Base-by-base conservation (phyloP, 345 rosid species). In the Populus pruinosa region DNA sequence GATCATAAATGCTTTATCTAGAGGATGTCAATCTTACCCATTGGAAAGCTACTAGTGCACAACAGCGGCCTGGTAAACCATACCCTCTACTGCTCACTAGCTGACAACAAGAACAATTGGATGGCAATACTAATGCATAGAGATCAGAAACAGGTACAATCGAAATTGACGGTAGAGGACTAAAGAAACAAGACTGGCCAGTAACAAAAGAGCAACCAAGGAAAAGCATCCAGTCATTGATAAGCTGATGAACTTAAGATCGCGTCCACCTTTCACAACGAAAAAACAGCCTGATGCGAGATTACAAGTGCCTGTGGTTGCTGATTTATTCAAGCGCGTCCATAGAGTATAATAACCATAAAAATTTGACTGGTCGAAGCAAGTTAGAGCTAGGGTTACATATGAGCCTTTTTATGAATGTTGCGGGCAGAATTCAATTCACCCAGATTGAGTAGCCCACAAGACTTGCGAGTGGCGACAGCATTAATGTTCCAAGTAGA, bases 31-130 rank as follows among this genome's bases (percentile, higher is more conserved):
- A 33, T 38, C 85, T 38, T 84, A 91, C 96, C 96, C 90, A 90
- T 71, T 88, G 96, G 77, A 93, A 93, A 71, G 89, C 92, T 21
- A 86, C 83, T 38, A 89, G 89, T 11, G 86, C 81, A 23, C 53
- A 89, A 94, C 96, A 91, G 84, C 90, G 87, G 77, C 91, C 93
- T 59, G 83, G 77, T 83, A 91, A 84, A 49, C 98, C 94, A 43
- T 80, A 89, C 56, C 93, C 94, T 83, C 79, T 85, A 27, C 83
- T 83, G 78, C 81, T 86, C 78, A 85, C 83, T 64, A 89, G 74
- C 98, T 90, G 88, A 31, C 36, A 12, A 76, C 27, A 36, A 35
- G 7, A 44, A 50, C 56, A 50, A 5, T 50, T 6, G 41, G 50
- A 69, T n/a, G 53, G 68, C 33, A 36, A 55, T 70, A 68, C 35